Evolutionary conservation across 202 grass and related monocot species (phyloP), one percentile per base, ranked within the genome.

Genomic region (Setaria viridis): DNA sequence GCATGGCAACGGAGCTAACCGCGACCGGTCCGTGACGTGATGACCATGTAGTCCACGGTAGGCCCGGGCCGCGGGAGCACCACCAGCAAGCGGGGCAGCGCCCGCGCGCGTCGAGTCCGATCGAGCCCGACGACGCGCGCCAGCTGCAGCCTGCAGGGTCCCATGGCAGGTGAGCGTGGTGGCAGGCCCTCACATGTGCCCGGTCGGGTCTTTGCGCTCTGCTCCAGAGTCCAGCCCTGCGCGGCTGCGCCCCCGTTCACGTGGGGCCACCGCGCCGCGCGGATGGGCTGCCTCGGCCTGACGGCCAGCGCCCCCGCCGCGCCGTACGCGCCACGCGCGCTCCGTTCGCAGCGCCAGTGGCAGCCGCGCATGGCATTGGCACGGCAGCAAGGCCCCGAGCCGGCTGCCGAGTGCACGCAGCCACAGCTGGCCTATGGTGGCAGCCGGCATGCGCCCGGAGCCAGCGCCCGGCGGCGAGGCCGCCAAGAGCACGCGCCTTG

Each of bases 11-110:
- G 20, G 14, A 1, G 51, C 6, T 20, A 60, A 71, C 68, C 48
- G 55, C 55, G 68, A 37, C 30, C 4, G 6, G 30, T 48, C 58
- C 45, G 30, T 35, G 71, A 87, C 56, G 72, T 32, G 79, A 62
- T 72, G 6, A 6, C 25, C 51, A 57, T n/a, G n/a, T 63, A 63
- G 80, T 83, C 72, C 80, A 77, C 64, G 71, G 32, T 59, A 45
- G 43, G 43, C 37, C 4, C 37, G 4, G 4, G 4, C 2, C 2
- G 37, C 37, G 37, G 37, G 37, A 39, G 4, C 37, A 39, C 37
- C 4, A 39, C 37, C 37, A 39, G 37, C 37, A 25, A 25, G 25
- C 25, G 25, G 25, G 25, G 25, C 0, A 25, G 25, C 37, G 43
- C 7, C 43, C 8, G 43, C 43, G 43, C 8, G 37, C 64, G 58